Base-by-base conservation (phyloP, 169 alveolate genomes). In the Plasmodium gaboni region DNA sequence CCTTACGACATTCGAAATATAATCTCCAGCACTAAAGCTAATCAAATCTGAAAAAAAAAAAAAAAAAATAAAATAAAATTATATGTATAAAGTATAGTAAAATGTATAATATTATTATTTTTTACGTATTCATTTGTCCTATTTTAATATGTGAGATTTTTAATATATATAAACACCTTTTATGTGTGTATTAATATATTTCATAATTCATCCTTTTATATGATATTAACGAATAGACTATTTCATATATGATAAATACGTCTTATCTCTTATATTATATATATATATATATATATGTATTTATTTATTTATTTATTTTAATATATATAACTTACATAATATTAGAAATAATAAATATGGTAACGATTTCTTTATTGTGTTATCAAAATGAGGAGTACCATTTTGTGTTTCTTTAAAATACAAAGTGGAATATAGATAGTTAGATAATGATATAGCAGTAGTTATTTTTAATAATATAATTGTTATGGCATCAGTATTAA, bases 1-100 rank as follows among this genome's bases (percentile, higher is more conserved):
- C 8, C 89, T 50, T 51, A 76, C 48, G n/a, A 76, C 89, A 42
- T 76, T 76, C 26, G 89, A 76, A 44, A 53, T 55, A 17, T 76
- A 76, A 22, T 76, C 89, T 12, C 17, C 46, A 38, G 67, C 32
- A 44, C 46, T 64, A 57, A 76, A 76, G 46, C 70, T 76, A 48
- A 76, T 44, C 42, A 64, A 67, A 42, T 76, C 89, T 76, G 74
- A 38, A 42, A 64, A 73, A 17, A 22, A 68, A 44, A 46, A 65
- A 15, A 60, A 50, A 71, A 51, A 17, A 44, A 46, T 15, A 4
- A 46, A 69, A 48, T 8, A 38, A 19, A n/a, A 7, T 38, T 6
- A 38, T 38, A 38, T 38, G 46, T 38, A 38, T 28, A 50, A 9
- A 13, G 8, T 38, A 26, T 28, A 63, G 22, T 32, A 63, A 24